Base-by-base conservation (phyloP, 2,329 filamentous ascomycete species). In the Penicillium brasilianum region DNA sequence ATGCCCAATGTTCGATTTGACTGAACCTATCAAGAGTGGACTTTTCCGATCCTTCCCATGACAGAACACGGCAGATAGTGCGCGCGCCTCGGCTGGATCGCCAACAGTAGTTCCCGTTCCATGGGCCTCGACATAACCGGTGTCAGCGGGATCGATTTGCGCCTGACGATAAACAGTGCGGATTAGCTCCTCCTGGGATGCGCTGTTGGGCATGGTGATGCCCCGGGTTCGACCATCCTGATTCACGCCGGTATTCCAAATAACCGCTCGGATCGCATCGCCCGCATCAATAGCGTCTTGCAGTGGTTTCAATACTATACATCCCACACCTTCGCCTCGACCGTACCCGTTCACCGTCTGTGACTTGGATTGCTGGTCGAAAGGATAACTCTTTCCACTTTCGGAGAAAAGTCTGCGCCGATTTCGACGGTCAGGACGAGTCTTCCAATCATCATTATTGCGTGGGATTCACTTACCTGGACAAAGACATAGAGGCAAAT, bases 121-220 rank as follows among this genome's bases (percentile, higher is more conserved):
- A 56, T 82, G 80, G 1, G 73, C 73, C 57, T 82, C 78, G 6
- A 81, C 76, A 61, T 75, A 82, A 0, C 65, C 65, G n/a, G 68
- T 67, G 4, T 58, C 37, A 0, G 61, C 44, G 1, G 68, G 67
- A 52, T 78, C 73, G 1, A 82, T 69, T 1, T 75, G 72, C 16
- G 78, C 77, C 13, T 69, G 63, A 14, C 66, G 55, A 63, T 82
- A 82, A 0, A 74, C 73, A 6, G 69, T 61, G 4, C 72, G 69
- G 46, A 82, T 80, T 9, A 79, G 65, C 4, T 61, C 64, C n/a
- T 73, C 72, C 62, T 82, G 80, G 0, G 77, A 77, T 1, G 69
- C 28, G 57, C 52, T 57, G 48, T 64, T 72, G 3, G 73, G 73
- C 52, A 66, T 64, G 0, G 71, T 68, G 44, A 75, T 73, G 16